Base-by-base conservation (phyloP, 2,329 filamentous ascomycete genomes). In the Aspergillus caelatus region DNA sequence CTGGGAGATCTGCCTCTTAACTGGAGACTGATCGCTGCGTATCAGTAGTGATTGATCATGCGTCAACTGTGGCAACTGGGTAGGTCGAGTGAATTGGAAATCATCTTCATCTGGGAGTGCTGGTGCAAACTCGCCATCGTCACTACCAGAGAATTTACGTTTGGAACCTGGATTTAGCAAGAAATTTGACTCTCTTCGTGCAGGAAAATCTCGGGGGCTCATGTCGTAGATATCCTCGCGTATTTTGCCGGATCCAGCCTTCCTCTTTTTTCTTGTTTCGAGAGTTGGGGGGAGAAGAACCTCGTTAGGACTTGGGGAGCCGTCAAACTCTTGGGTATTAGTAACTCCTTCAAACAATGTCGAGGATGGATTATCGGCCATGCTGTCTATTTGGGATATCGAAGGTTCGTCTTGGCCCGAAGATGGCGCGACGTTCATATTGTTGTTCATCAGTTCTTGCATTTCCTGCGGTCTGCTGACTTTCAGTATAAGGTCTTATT, bases 131-230 rank as follows among this genome's bases (percentile, higher is more conserved):
- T 53, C 61, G 30, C 82, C 80, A 23, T 85, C 81, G 45, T 87
- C 84, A 46, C 84, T 79, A 21, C 83, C 80, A 61, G 80, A 83
- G 58, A 88, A 81, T 70, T 88, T 88, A 56, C 86, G 81, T 75
- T 88, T 88, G 28, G 83, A 80, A 21, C 84, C 84, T 57, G 81
- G 81, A 57, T 81, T 81, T 4, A 80, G 68, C 5, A 74, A 68
- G 46, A 70, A 67, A 34, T n/a, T 62, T 5, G 63, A 36, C 53
- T 58, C 36, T 8, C 19, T 19, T 16, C 54, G 36, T 16, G 28
- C 9, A 55, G 43, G 52, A 41, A 39, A 32, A 62, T 45, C 12
- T 48, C 39, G 9, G 6, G 2, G 9, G 26, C 10, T 16, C 57
- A 16, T 43, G 52, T 48, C 41, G n/a, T 30, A 48, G 32, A 21